Evolutionary conservation across 2,329 filamentous ascomycete species (phyloP).

Genomic region (Colletotrichum brevisporum): DNA sequence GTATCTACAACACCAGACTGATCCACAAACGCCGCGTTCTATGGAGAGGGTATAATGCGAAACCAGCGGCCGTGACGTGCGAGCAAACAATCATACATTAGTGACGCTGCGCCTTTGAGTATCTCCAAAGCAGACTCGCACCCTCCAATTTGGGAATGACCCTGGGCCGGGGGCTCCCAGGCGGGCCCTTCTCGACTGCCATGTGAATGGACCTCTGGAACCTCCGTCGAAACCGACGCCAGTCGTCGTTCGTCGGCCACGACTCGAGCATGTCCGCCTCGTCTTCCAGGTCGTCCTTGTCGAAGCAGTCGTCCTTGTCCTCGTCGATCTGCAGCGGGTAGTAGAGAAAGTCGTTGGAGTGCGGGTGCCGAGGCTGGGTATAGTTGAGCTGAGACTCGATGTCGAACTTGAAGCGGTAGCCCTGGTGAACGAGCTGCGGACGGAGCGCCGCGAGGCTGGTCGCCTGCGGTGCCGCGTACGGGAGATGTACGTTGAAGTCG

Average conservation of each 20-base stretch:
- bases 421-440: conserved; percentile 59
- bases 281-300: conserved; percentile 42
- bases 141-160: conserved; percentile 40
- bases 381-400: conserved; percentile 61
- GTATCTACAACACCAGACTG: background rate
- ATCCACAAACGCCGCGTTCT: background rate
- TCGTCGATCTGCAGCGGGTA: conserved; percentile 53
- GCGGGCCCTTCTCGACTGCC: conserved; percentile 50
- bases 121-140: conserved; percentile 42
- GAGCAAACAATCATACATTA: background rate
- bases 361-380: conserved; percentile 57
- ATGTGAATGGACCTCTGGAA: conserved; percentile 51
- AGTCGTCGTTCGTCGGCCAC: conserved; percentile 58
- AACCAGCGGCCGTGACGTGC: background rate
- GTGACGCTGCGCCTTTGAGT: conserved; percentile 35
- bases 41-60: conserved; percentile 21
- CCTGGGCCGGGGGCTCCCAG: conserved; percentile 8
- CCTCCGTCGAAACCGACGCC: conserved; percentile 52
- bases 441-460: conserved; percentile 43
- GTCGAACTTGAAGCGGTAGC: conserved; percentile 63
- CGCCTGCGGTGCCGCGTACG: conserved; percentile 38
- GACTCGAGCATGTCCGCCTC: conserved; percentile 51
- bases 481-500: conserved; percentile 54
- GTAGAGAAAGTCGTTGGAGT: conserved; percentile 56
- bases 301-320: conserved; percentile 46